phyloP scores from a whole-genome alignment of 257 asterid genomes.

The Solanum sejunctum region DNA sequence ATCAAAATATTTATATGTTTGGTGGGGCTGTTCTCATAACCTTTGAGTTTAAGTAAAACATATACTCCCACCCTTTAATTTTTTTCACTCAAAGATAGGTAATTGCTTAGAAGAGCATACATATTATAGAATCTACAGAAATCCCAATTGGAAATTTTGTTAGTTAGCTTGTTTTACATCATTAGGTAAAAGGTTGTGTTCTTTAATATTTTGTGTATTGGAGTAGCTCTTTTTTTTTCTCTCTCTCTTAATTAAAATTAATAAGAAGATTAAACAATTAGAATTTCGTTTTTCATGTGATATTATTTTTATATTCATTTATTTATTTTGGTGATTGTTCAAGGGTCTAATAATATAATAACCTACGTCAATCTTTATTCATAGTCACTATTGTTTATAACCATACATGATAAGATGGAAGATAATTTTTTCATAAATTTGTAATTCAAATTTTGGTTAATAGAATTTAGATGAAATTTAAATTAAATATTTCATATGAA shows the following conservation, averaged over 20 bases:
- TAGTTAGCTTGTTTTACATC: conserved; percentile 61
- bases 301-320: not conserved
- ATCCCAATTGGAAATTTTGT: conserved; percentile 36
- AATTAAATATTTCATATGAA: not conserved
- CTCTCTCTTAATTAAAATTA: too few relatives aligned
- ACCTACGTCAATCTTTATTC: not conserved
- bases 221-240: conserved; percentile 8
- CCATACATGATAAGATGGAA: not conserved
- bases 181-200: conserved; percentile 69
- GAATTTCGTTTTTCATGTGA: not conserved
- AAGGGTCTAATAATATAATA: not conserved
- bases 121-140: conserved; percentile 17
- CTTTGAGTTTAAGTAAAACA: conserved; percentile 52
- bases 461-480: not conserved
- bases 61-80: not conserved
- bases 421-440: not conserved
- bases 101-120: conserved; percentile 38
- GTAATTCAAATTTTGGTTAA: not conserved
- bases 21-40: conserved; percentile 36
- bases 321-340: not conserved
- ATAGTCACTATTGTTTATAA: too few relatives aligned
- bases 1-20: conserved; percentile 15
- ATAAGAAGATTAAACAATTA: conserved; percentile 23
- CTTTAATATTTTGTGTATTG: conserved; percentile 3
- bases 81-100: not conserved